Percentiles rank a stretch among this genome's conserved stretches.
phyloP scores from a whole-genome alignment of 306 rosid species.

The Pyrus betulifolia region DNA sequence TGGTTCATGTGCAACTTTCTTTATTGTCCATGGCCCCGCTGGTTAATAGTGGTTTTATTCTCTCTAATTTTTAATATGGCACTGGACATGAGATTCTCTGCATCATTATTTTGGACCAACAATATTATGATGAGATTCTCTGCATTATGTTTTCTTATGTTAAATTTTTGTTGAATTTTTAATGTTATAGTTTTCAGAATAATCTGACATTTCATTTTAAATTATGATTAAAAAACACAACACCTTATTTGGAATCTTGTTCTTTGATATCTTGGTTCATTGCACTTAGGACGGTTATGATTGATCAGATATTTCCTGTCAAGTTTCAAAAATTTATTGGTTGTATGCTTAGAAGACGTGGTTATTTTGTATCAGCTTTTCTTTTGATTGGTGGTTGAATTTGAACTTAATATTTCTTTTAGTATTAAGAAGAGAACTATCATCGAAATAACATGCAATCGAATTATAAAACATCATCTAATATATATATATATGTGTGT shows the following conservation, averaged over 20 bases:
- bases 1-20: conserved; percentile 12
- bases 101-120: not conserved
- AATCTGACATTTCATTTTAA: not conserved
- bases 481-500: not conserved
- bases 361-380: too few relatives aligned
- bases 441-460: not conserved
- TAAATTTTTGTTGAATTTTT: not conserved
- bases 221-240: not conserved
- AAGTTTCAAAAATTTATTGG: too few relatives aligned
- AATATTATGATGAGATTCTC: conserved; percentile 14
- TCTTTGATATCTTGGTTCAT: too few relatives aligned
- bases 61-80: not conserved
- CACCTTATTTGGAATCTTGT: too few relatives aligned
- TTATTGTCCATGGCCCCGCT: not conserved
- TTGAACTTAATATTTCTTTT: too few relatives aligned
- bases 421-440: too few relatives aligned
- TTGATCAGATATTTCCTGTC: too few relatives aligned
- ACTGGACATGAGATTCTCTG: conserved; percentile 15
- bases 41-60: not conserved
- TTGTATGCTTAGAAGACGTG: too few relatives aligned
- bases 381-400: not conserved
- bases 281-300: too few relatives aligned
- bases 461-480: not conserved
- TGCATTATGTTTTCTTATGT: not conserved
- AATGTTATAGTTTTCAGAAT: not conserved